Evolutionary conservation across 371 early-diverging fungal species (phyloP), one percentile per base, ranked within the genome.

Genomic region (Dinochytrium kinnereticum): DNA sequence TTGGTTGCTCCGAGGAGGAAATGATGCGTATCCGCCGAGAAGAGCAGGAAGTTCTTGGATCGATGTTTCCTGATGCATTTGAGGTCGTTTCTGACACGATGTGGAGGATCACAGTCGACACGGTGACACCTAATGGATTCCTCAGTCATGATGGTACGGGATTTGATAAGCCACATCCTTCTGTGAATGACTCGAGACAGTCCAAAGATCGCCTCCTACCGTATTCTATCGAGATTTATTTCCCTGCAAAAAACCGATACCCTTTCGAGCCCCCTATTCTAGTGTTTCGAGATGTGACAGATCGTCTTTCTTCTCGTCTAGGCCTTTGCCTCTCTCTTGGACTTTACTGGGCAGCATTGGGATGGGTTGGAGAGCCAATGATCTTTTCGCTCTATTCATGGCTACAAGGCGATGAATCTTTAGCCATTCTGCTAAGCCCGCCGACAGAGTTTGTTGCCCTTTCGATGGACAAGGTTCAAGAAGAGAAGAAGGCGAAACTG

Each of bases 201-300:
- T 7, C 55, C 55, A n/a, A 24, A 26, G 13, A 53, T 7, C n/a
- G 7, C 24, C 55, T 51, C 1, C 44, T 31, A 24, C 33, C 74
- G 30, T 72, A 72, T 51, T 36, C 64, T 40, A 34, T 73, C 51
- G 79, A 80, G 51, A 74, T 80, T 19, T 57, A 72, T 40, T 80
- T 80, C 69, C 68, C 66, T 2, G 40, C 5, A 21, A 61, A 34
- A 7, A 67, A 38, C 37, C 0, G 49, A 13, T 80, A 80, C 65
- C 80, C 80, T 31, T 80, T 55, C 44, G 77, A 76, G 50, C 68
- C 74, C 1, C 77, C 80, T 0, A 17, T 77, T 31, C 28, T 77
- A 19, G 51, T 80, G 3, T 73, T 80, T 55, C 51, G 73, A 19
- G 75, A 79, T 67, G 44, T 67, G 24, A 65, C 69, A 0, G 67